Conservation (phyloP, 2,329 filamentous ascomycete genomes). For the Colletotrichum sp. region DNA sequence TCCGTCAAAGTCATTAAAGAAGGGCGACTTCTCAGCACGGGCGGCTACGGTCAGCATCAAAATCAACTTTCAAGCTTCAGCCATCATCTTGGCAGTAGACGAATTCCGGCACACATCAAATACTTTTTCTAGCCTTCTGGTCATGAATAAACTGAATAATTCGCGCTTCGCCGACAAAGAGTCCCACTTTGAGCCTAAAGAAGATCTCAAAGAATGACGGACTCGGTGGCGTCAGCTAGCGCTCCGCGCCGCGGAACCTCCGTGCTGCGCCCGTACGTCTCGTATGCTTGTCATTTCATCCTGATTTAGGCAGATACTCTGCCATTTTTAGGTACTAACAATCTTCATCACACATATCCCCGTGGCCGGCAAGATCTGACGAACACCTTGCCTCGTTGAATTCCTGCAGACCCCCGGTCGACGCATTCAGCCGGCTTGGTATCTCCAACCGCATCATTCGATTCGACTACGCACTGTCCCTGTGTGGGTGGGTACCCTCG, state of each 20-base stretch:
- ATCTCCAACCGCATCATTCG: background rate
- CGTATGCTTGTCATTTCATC: background rate
- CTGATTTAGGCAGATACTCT: background rate
- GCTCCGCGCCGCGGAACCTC: background rate
- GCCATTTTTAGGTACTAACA: background rate
- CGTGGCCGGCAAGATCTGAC: background rate
- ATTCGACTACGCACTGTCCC: background rate
- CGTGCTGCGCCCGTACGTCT: background rate
- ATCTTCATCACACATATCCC: background rate
- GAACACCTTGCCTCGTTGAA: background rate
- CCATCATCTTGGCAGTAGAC: background rate
- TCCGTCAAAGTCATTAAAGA: background rate
- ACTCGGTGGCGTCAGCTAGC: background rate
- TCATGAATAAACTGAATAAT: background rate
- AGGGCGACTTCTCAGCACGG: background rate
- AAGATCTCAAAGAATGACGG: background rate
- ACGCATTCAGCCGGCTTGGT: background rate
- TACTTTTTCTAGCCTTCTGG: background rate
- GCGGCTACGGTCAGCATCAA: background rate
- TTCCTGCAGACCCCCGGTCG: background rate
- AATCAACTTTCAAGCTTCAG: background rate
- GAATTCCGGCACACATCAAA: background rate
- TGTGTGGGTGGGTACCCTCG: background rate
- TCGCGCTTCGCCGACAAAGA: background rate
- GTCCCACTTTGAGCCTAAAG: background rate